phyloP scores from a whole-genome alignment of 805 yeast genomes.

The Yarrowia deformans region DNA sequence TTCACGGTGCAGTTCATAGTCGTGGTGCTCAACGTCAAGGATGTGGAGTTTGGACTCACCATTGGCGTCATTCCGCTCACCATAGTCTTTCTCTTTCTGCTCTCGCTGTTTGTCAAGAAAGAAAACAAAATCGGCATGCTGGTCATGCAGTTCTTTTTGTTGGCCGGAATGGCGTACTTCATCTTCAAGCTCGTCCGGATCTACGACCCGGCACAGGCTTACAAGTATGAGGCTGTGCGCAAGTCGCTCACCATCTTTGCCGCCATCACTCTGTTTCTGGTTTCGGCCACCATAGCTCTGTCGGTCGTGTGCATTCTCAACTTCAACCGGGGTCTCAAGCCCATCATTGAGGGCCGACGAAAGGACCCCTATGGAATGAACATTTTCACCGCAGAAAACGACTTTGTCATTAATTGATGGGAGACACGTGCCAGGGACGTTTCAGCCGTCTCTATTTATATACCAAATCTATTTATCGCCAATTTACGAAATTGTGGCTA shows the following conservation, averaged over 20 bases:
- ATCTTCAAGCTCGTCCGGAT: slow-evolving; percentile 57
- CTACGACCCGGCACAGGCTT: slow-evolving; percentile 52
- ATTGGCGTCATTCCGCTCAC: slow-evolving; percentile 57
- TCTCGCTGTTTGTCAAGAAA: slow-evolving; percentile 52
- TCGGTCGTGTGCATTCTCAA: slow-evolving; percentile 47
- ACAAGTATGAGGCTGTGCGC: slow-evolving; percentile 55
- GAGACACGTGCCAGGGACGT: no score
- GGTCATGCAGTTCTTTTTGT: slow-evolving; percentile 49
- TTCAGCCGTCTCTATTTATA: no score
- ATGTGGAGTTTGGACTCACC: slow-evolving; percentile 57
- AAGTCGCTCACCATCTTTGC: slow-evolving; percentile 57
- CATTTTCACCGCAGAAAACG: slow-evolving; percentile 35
- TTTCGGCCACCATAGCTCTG: slow-evolving; percentile 51
- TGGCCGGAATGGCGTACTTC: slow-evolving; percentile 57
- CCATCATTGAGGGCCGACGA: slow-evolving; percentile 29
- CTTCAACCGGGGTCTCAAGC: slow-evolving; percentile 48
- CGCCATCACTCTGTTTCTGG: slow-evolving; percentile 53
- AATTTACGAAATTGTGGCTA: no score
- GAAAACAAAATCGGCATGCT: slow-evolving; percentile 50
- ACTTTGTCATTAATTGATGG: slow-evolving; percentile 20
- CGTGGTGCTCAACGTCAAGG: slow-evolving; percentile 54
- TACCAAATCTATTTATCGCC: no score
- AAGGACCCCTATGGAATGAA: slow-evolving; percentile 35
- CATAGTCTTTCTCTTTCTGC: slow-evolving; percentile 51
- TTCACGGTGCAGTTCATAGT: slow-evolving; percentile 60